Base-by-base conservation (phyloP, 139 green algal genomes). In the Coelastrella sp. region DNA sequence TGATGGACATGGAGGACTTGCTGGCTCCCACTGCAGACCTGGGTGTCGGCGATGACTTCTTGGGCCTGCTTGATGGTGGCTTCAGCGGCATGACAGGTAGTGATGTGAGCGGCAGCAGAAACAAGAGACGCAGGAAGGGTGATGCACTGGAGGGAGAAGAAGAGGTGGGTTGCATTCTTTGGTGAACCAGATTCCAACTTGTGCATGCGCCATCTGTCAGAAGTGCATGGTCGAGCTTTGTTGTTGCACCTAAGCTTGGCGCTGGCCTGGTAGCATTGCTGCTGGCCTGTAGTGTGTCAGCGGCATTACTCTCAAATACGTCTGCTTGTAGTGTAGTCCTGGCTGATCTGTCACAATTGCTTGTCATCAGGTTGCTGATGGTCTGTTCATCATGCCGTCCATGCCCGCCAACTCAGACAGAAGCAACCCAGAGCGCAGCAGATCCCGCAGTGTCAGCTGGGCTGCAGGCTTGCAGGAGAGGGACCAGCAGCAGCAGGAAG, bases 371-470 rank as follows among this genome's bases (percentile, higher is more conserved):
- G 4, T 94, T 20, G 80, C 66, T 11, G 94, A 95, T 57, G 94
- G 93, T 73, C 47, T 95, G 11, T 93, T 96, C 47, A 47, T 96
- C 19, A 92, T 95, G 91, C 94, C 94, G 10, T 87, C 86, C 32
- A 79, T 95, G 73, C 47, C 80, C 73, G 80, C 57, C 79, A 90
- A 32, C 23, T 75, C 22, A n/a, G 32, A 68, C 59, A 54, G 22
- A 7, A 60, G 54, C 23, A 20, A 5, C 3, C n/a, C 4, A 20
- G 60, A 23, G 3, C 16, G 54, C 19, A 89, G 73, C 84, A 20
- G 54, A 60, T 83, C 84, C 20, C 84, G 57, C 19, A 60, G 84
- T 32, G 84, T 73, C 16, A 66, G 61, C 0, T 86, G 58, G 58
- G 80, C 80, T 7, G 47, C 81, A 65, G 81, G 64, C 3, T 32